Evolutionary conservation across 106 monocot species (phyloP), one percentile per base, ranked within the genome.

Genomic region (Dioscorea alata): DNA sequence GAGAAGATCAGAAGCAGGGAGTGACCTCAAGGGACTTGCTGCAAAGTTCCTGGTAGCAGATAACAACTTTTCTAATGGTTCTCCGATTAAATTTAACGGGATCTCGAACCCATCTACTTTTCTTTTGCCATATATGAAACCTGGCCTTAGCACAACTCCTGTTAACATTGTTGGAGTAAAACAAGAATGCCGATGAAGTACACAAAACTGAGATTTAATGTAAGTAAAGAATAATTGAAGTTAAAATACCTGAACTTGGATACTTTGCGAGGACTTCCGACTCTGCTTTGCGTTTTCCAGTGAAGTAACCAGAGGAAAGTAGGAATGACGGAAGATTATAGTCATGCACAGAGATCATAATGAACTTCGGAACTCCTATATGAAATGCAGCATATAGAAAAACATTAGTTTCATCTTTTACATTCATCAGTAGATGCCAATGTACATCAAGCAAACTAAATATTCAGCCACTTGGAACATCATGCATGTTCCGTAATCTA

Each of bases 241-340:
- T 10, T 33, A 12, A 24, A 12, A 0, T 48, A 90, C 94, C 90
- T 87, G 94, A 87, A n/a, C 32, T 81, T 58, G 90, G 80, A 72
- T 90, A 94, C 53, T 94, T 94, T 1, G 87, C 75, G 20, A 94
- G 82, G 48, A 94, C 85, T 75, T 90, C 94, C 31, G 86, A 80
- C 83, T 94, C 94, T 2, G 94, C 94, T 69, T 76, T 80, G 62
- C 94, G 78, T 75, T 94, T 94, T 12, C 94, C 94, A 22, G 85
- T 87, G 80, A 94, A 94, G 64, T 94, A 94, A 21, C 90, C 87
- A 25, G 80, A 77, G 28, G 79, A 75, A 31, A 87, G 82, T 24
- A 90, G 28, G 59, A 94, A 94, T 18, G 84, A 59, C 33, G 94
- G 90, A 13, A 94, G 74, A 33, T 94, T 94, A 73, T 87, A 94